Base-by-base conservation (phyloP, 2,329 filamentous ascomycete species). In the Nemania abortiva region DNA sequence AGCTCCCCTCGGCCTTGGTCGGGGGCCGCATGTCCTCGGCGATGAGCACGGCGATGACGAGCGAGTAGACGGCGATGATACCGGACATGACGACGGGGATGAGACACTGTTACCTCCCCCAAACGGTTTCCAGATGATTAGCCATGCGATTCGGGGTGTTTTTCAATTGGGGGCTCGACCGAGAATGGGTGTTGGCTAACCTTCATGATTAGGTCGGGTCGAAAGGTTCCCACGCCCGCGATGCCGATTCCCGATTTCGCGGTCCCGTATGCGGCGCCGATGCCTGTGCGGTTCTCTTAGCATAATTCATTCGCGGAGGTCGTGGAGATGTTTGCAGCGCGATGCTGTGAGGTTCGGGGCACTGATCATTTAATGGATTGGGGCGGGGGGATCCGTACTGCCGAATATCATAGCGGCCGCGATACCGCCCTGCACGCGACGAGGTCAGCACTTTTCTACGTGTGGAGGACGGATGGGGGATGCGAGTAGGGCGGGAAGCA, bases 21-120 rank as follows among this genome's bases (percentile, higher is more conserved):
- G 91, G 92, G 31, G 94, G 92, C 58, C 87, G 88, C 80, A 98
- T 90, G 81, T 97, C 94, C 82, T 94, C 92, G 65, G 94, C 93
- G 80, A 99, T 99, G 75, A 99, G 89, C 78, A 99, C 96, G 20
- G 95, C 92, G 75, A 99, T 95, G 77, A 99, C 96, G 75, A 99
- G 92, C 60, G 95, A 93, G 84, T 99, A 99, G 74, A 99, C 96
- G 67, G 96, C 96, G 78, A 99, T 94, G 80, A 99, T 99, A 89
- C 96, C 96, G 76, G 96, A 97, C 96, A 99, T 99, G 85, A 99
- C 91, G 74, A 96, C 92, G 71, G 93, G 92, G 75, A 95, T 95
- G 62, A 95, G 85, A 66, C 91, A 95, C 92, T 94, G 75, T 39
- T 27, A 13, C n/a, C 18, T n/a, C 34, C 24, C 42, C 18, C 18